Percentiles rank a stretch among this genome's conserved stretches.
Evolutionary conservation across 202 grass and related monocot species (phyloP).

Genomic region (Dendrocalamus latiflorus): DNA sequence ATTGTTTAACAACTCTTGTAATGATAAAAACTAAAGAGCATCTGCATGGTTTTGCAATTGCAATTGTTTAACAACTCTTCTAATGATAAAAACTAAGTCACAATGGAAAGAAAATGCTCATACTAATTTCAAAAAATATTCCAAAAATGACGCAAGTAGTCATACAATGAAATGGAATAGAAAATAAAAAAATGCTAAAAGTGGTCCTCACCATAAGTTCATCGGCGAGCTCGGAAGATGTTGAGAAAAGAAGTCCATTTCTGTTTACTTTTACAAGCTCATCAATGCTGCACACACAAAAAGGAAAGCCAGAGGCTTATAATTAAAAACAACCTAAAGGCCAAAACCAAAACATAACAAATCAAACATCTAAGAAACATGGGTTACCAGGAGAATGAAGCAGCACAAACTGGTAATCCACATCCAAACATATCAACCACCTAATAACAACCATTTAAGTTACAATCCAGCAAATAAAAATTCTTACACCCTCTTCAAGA

Average conservation of each 20-base stretch:
- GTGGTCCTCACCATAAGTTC: slow-evolving; percentile 72
- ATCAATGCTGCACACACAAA: slow-evolving; percentile 61
- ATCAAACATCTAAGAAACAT: slow-evolving; percentile 27
- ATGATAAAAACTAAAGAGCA: no score
- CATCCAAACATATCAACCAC: slow-evolving; percentile 99
- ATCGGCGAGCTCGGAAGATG: slow-evolving; percentile 89
- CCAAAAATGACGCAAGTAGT: background rate
- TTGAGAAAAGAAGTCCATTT: slow-evolving; percentile 91
- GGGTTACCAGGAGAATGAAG: slow-evolving; percentile 89
- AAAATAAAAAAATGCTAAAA: slow-evolving; percentile 18
- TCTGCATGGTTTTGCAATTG: no score
- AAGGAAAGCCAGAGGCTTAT: slow-evolving; percentile 1
- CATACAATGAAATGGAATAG: slow-evolving; percentile 15
- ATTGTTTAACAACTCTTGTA: background rate
- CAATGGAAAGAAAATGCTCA: background rate
- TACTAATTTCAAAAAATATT: background rate
- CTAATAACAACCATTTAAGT: slow-evolving; percentile 34
- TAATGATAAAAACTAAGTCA: background rate
- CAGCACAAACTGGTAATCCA: slow-evolving; percentile 93
- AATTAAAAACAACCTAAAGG: slow-evolving; percentile 14
- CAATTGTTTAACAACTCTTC: no score
- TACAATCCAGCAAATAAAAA: slow-evolving; percentile 18
- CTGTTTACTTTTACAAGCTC: slow-evolving; percentile 85
- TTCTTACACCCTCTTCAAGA: background rate
- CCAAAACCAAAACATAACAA: background rate